A percentile compares a stretch with the other conserved stretches of the same genome.
Evolutionary conservation across 768 basidiomycete genomes (phyloP).

Genomic region (Collybiopsis luxurians): DNA sequence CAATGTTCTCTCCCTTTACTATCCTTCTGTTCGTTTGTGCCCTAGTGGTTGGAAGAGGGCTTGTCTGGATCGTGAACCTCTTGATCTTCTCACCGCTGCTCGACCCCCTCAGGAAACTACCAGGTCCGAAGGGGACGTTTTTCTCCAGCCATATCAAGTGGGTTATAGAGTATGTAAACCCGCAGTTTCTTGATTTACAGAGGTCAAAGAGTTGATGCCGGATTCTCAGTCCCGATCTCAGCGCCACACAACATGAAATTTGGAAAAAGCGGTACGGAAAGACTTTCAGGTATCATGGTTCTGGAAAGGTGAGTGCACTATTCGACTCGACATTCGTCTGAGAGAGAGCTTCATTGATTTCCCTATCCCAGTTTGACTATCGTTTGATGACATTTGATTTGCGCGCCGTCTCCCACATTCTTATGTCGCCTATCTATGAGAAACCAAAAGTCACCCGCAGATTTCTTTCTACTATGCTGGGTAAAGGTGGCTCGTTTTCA

Average conservation of each 20-base stretch:
- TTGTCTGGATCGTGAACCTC: constrained; percentile 41
- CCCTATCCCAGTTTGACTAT: constrained; percentile 41
- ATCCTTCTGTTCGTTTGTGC: constrained; percentile 13
- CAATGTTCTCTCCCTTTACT: neutral
- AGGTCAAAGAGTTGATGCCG: neutral
- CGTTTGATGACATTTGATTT: constrained; percentile 54
- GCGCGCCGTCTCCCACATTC: constrained; percentile 44
- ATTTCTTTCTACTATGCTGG: constrained; percentile 46
- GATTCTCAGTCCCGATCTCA: constrained; percentile 37
- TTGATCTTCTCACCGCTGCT: constrained; percentile 40
- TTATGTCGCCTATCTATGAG: constrained; percentile 46
- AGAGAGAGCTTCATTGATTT: neutral
- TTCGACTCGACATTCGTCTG: no score
- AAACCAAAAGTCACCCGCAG: constrained; percentile 57
- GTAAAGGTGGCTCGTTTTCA: constrained; percentile 34
- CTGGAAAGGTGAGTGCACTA: constrained; percentile 38
- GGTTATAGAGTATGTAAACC: constrained; percentile 41
- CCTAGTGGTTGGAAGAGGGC: constrained; percentile 31
- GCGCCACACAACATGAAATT: constrained; percentile 35
- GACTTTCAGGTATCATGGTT: constrained; percentile 54
- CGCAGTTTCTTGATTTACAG: neutral
- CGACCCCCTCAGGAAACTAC: constrained; percentile 47
- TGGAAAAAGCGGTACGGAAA: constrained; percentile 46
- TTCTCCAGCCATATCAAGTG: constrained; percentile 43
- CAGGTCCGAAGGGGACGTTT: constrained; percentile 41